Conservation (phyloP, 2,329 filamentous ascomycete species). For the Fusarium sp. region DNA sequence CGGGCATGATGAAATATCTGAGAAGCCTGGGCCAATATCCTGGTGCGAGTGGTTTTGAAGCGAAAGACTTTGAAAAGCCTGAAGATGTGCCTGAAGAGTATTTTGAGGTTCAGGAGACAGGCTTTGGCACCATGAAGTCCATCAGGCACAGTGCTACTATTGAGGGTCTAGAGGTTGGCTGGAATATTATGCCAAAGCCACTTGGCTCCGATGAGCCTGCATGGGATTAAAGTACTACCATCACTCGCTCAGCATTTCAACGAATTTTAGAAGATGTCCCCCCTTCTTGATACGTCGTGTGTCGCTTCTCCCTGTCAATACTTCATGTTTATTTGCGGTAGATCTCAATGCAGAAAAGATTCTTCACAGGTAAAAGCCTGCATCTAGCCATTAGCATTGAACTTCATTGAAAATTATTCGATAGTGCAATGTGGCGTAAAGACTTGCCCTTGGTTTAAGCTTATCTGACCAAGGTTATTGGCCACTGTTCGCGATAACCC, state of each 20-base stretch:
- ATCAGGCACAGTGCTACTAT: conserved; percentile 60
- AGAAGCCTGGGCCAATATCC: conserved; percentile 62
- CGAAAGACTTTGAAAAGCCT: conserved; percentile 43
- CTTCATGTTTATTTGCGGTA: too few species aligned
- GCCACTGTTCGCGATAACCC: neutral
- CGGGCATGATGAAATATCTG: conserved; percentile 65
- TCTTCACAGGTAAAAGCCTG: neutral
- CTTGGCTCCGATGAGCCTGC: conserved; percentile 57
- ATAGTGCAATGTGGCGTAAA: neutral
- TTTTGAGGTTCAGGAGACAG: conserved; percentile 56
- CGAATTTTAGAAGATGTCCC: too few species aligned
- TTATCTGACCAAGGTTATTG: neutral
- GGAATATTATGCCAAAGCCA: conserved; percentile 61
- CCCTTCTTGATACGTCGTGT: too few species aligned
- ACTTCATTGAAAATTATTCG: neutral
- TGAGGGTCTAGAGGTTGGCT: conserved; percentile 57
- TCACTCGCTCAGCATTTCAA: too few species aligned
- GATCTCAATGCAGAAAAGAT: too few species aligned
- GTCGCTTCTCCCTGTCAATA: too few species aligned
- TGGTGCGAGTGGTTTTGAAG: conserved; percentile 55
- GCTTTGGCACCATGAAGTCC: conserved; percentile 58
- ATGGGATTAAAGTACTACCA: conserved; percentile 42
- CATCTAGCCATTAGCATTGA: neutral
- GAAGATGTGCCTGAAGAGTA: conserved; percentile 47
- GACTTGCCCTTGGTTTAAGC: neutral